These are phyloP conservation scores for Fusarium austroafricanum DNA, from an alignment of 2,329 filamentous ascomycete species.

Conservation along the genomic window DNA sequence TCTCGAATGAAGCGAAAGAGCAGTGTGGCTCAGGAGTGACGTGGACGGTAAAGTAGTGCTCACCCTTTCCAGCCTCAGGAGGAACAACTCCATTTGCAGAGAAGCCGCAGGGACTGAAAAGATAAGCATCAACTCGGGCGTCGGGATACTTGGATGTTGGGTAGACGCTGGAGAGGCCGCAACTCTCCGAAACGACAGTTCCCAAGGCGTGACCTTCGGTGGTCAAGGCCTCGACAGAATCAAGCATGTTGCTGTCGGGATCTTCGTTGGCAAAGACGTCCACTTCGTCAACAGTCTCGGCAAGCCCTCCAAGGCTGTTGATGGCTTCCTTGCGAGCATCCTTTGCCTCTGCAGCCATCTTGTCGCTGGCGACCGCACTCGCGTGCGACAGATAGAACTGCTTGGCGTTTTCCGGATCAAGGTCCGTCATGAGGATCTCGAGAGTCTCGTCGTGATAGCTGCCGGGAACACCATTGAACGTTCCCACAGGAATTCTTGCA, in stretches of 20 bases:
- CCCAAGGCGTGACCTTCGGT: slow-evolving; percentile 95
- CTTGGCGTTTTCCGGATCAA: slow-evolving; percentile 75
- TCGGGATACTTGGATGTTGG: slow-evolving; percentile 89
- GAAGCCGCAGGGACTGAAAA: slow-evolving; percentile 97
- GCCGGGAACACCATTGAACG: slow-evolving; percentile 56
- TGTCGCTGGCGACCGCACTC: slow-evolving; percentile 88
- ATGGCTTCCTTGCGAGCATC: slow-evolving; percentile 71
- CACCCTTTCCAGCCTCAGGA: slow-evolving; percentile 67
- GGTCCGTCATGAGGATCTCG: slow-evolving; percentile 78
- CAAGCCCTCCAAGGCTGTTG: slow-evolving; percentile 69
- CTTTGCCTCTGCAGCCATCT: slow-evolving; percentile 75
- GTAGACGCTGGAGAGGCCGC: slow-evolving; percentile 90
- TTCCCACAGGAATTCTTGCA: slow-evolving; percentile 67
- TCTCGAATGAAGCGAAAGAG: slow-evolving; percentile 98
- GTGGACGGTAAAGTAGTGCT: slow-evolving; percentile 98
- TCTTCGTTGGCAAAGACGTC: slow-evolving; percentile 85
- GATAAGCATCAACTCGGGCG: slow-evolving; percentile 92
- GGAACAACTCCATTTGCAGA: slow-evolving; percentile 97
- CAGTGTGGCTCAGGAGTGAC: slow-evolving; percentile 97
- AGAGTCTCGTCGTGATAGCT: slow-evolving; percentile 78
- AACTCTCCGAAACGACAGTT: slow-evolving; percentile 89
- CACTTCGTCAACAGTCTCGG: slow-evolving; percentile 68
- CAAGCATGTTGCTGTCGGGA: slow-evolving; percentile 64
- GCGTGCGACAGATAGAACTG: slow-evolving; percentile 78
- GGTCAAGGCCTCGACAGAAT: slow-evolving; percentile 77